Conservation (phyloP, 495 filamentous ascomycete genomes). For the Hyaloscypha bicolor region DNA sequence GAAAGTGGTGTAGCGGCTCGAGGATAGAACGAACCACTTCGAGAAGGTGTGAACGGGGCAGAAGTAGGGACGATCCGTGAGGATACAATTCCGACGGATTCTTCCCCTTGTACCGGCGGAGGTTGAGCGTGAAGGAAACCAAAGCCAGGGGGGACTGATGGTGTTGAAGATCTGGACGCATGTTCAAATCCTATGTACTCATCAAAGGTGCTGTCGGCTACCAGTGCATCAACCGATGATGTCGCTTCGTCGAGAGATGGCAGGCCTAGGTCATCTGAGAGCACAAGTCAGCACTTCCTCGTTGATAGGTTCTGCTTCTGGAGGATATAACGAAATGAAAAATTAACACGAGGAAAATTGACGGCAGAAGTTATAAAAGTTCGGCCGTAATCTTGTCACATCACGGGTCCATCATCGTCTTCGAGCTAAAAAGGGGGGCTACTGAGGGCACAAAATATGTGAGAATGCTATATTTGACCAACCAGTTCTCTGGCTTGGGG, state of each 20-base stretch:
- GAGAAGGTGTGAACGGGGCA: conserved; percentile 31
- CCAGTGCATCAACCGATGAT: conserved; percentile 58
- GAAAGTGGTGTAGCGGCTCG: conserved; percentile 31
- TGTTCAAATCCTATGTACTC: conserved; percentile 41
- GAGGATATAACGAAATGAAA: conserved; percentile 17
- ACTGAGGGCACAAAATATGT: conserved; percentile 42
- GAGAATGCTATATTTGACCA: conserved; percentile 56
- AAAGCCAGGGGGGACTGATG: conserved; percentile 68
- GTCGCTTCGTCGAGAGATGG: conserved; percentile 53
- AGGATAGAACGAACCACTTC: conserved; percentile 22
- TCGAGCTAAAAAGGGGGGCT: conserved; percentile 41
- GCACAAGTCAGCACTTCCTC: conserved; percentile 20
- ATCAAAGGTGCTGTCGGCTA: conserved; percentile 51
- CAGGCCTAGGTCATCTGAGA: conserved; percentile 38
- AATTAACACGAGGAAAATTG: conserved; percentile 27
- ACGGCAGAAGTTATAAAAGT: conserved; percentile 4
- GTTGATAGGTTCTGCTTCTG: background rate
- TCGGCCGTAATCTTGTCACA: conserved; percentile 43
- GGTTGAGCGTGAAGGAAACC: conserved; percentile 58
- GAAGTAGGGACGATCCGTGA: conserved; percentile 30
- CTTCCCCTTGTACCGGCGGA: conserved; percentile 44
- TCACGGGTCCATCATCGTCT: conserved; percentile 58
- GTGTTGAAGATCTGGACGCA: conserved; percentile 54
- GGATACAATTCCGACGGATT: conserved; percentile 18
- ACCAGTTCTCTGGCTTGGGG: conserved; percentile 38